Conservation (phyloP, 352 stramenopile genomes). For the Globisporangium parvum region DNA sequence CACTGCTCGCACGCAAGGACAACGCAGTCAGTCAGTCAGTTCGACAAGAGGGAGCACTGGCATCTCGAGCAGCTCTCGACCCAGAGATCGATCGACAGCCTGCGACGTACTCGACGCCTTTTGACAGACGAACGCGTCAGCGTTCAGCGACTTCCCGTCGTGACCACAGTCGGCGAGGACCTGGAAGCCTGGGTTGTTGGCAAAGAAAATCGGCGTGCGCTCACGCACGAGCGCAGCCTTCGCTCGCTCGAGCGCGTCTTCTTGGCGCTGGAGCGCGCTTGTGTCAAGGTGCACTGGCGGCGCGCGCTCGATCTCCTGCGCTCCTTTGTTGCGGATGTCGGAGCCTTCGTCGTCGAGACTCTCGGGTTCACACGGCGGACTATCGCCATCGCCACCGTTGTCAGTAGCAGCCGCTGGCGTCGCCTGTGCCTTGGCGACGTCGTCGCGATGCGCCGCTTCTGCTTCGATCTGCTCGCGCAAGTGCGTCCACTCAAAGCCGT, state of each 20-base stretch:
- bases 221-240: constrained; percentile 55
- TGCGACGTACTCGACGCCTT: constrained; percentile 51
- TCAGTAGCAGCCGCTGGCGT: constrained; percentile 12
- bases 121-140: constrained; percentile 61
- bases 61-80: too few species aligned
- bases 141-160: constrained; percentile 32
- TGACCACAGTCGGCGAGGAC: constrained; percentile 26
- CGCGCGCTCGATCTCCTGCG: constrained; percentile 34
- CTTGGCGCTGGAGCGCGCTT: constrained; percentile 30
- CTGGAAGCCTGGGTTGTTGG: constrained; percentile 64
- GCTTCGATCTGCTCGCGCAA: constrained; percentile 26
- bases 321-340: constrained; percentile 26
- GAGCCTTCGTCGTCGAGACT: constrained; percentile 35
- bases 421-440: constrained; percentile 15
- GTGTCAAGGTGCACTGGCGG: constrained; percentile 27
- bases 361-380: constrained; percentile 13
- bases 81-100: too few species aligned
- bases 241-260: constrained; percentile 37
- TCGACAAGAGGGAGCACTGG: background rate
- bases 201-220: constrained; percentile 59
- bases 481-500: constrained; percentile 30
- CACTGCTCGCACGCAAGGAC: constrained; percentile 19
- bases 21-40: background rate
- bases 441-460: constrained; percentile 16
- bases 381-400: constrained; percentile 5